Conservation (phyloP, 805 yeast species). For the Candida boleticola region DNA sequence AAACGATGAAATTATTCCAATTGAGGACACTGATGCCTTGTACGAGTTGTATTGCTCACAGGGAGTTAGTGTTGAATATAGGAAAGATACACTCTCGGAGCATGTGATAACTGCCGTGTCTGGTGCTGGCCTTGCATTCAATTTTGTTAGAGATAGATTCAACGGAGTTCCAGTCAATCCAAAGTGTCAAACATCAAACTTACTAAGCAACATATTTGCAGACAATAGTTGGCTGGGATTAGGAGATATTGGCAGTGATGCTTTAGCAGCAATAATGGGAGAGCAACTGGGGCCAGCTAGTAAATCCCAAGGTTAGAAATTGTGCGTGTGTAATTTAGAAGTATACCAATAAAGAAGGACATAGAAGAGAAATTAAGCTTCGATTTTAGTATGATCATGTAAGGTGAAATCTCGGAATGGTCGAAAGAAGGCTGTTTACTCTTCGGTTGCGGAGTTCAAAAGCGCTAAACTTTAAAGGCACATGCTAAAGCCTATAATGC, state of each 20-base stretch:
- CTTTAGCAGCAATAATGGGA: neutral
- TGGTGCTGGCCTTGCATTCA: slow-evolving; percentile 18
- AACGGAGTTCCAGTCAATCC: slow-evolving; percentile 7
- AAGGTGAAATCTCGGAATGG: too few relatives aligned
- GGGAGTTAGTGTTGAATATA: slow-evolving; percentile 24
- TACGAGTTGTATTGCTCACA: slow-evolving; percentile 21
- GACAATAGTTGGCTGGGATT: neutral
- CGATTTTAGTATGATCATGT: too few relatives aligned
- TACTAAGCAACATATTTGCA: neutral
- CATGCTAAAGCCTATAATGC: too few relatives aligned
- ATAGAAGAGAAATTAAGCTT: too few relatives aligned
- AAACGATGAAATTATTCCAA: slow-evolving; percentile 18
- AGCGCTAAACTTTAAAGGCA: too few relatives aligned
- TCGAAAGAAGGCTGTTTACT: too few relatives aligned
- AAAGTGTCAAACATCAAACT: neutral
- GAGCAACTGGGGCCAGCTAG: neutral
- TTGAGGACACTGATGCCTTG: slow-evolving; percentile 9
- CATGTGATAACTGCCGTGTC: slow-evolving; percentile 15
- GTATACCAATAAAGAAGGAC: too few relatives aligned
- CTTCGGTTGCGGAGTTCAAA: too few relatives aligned
- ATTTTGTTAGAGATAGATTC: slow-evolving; percentile 17
- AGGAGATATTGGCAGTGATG: neutral
- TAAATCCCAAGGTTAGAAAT: too few relatives aligned
- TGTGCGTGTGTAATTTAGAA: too few relatives aligned
- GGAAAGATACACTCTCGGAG: slow-evolving; percentile 14